These are phyloP conservation scores for Elsinoe arachidis DNA, from an alignment of 2,329 filamentous ascomycete genomes.

Conservation along the genomic window DNA sequence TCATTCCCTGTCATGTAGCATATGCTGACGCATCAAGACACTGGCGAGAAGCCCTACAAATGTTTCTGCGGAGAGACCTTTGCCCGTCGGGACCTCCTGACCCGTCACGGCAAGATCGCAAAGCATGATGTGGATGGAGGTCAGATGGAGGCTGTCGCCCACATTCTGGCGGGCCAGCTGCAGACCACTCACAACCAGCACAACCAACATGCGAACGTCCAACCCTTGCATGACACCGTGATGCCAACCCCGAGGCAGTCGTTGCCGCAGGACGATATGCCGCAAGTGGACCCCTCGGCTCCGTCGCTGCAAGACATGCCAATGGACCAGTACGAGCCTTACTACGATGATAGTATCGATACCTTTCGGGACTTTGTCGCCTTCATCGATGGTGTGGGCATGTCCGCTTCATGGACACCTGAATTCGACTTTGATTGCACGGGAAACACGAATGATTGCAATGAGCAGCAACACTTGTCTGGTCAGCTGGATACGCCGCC, in stretches of 20 bases:
- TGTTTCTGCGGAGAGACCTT: constrained; percentile 6
- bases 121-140: constrained; percentile 5
- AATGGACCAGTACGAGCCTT: background rate
- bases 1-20: too few relatives aligned
- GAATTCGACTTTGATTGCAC: constrained; percentile 4
- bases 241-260: background rate
- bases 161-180: background rate
- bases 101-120: constrained; percentile 1
- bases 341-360: constrained; percentile 2
- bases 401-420: constrained; percentile 3
- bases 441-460: background rate
- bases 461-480: background rate
- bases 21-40: background rate
- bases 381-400: constrained; percentile 6
- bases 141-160: background rate
- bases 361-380: constrained; percentile 4
- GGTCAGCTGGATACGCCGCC: background rate
- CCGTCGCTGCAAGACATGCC: background rate
- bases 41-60: constrained; percentile 7
- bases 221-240: background rate
- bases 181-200: background rate
- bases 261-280: background rate
- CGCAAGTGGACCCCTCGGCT: background rate
- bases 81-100: background rate
- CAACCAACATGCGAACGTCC: background rate